A percentile compares a stretch with the other conserved stretches of the same genome.
phyloP scores from a whole-genome alignment of 106 monocot genomes.

The Allium sativum region DNA sequence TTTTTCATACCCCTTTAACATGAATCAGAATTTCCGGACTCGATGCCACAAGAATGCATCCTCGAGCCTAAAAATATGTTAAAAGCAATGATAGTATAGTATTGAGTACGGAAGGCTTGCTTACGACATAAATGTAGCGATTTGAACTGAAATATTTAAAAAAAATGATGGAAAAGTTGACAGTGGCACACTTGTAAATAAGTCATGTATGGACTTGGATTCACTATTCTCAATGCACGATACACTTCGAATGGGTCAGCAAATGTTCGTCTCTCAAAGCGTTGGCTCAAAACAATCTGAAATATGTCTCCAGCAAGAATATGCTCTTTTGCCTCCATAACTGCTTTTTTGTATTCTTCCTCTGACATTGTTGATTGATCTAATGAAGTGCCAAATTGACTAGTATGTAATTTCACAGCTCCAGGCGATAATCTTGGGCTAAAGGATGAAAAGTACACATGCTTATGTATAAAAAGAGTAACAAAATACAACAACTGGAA shows the following conservation, averaged over 20 bases:
- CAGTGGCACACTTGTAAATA: slow-evolving; percentile 66
- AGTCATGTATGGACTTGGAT: slow-evolving; percentile 95
- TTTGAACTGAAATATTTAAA: background rate
- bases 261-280: slow-evolving; percentile 86
- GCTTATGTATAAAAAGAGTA: background rate
- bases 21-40: slow-evolving; percentile 95
- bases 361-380: slow-evolving; percentile 71
- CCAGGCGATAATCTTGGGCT: slow-evolving; percentile 52
- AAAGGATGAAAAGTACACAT: background rate
- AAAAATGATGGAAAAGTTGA: background rate
- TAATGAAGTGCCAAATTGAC: slow-evolving; percentile 46
- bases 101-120: too few species aligned
- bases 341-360: slow-evolving; percentile 72
- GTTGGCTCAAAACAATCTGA: slow-evolving; percentile 89
- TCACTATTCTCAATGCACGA: slow-evolving; percentile 80
- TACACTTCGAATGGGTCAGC: slow-evolving; percentile 95
- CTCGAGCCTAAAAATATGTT: slow-evolving; percentile 49
- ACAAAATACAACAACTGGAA: background rate
- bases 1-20: slow-evolving; percentile 50
- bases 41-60: slow-evolving; percentile 87
- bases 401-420: slow-evolving; percentile 50
- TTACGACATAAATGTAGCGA: background rate
- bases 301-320: slow-evolving; percentile 96
- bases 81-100: background rate
- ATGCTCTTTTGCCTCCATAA: slow-evolving; percentile 79